phyloP scores from a whole-genome alignment of 2,329 filamentous ascomycete genomes.

The Fusarium praegraminearum region DNA sequence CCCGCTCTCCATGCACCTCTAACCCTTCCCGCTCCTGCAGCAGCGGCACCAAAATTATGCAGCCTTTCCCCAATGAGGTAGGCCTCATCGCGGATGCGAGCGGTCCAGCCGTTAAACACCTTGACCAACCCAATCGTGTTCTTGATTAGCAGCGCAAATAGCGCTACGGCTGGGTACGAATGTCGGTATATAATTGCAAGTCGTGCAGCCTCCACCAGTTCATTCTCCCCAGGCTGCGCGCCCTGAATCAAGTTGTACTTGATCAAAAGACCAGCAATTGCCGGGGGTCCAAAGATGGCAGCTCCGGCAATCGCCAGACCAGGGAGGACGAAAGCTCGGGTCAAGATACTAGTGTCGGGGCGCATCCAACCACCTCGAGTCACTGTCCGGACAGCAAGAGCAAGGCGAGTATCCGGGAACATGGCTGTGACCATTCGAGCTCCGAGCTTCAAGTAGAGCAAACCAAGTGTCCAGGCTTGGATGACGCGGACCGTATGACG shows the following conservation, averaged over 20 bases:
- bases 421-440: conserved; percentile 75
- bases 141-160: conserved; percentile 60
- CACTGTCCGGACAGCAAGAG: conserved; percentile 79
- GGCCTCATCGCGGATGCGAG: conserved; percentile 89
- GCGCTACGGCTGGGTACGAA: conserved; percentile 76
- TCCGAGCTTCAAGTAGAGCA: conserved; percentile 88
- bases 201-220: conserved; percentile 47
- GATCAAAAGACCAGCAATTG: conserved; percentile 60
- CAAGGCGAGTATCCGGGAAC: conserved; percentile 76
- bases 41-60: conserved; percentile 83
- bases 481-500: conserved; percentile 85
- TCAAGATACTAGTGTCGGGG: conserved; percentile 83
- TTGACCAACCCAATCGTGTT: conserved; percentile 64
- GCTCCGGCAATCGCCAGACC: conserved; percentile 69
- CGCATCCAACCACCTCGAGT: conserved; percentile 80
- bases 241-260: conserved; percentile 41
- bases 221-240: conserved; percentile 34
- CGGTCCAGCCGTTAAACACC: conserved; percentile 80
- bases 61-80: conserved; percentile 94
- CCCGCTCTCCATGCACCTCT: conserved; percentile 55
- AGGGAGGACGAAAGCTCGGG: conserved; percentile 87
- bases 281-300: conserved; percentile 74
- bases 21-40: conserved; percentile 53
- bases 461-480: conserved; percentile 92
- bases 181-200: conserved; percentile 62